Base-by-base conservation (phyloP, 495 filamentous ascomycete genomes). In the Aspergillus coremiiformis region DNA sequence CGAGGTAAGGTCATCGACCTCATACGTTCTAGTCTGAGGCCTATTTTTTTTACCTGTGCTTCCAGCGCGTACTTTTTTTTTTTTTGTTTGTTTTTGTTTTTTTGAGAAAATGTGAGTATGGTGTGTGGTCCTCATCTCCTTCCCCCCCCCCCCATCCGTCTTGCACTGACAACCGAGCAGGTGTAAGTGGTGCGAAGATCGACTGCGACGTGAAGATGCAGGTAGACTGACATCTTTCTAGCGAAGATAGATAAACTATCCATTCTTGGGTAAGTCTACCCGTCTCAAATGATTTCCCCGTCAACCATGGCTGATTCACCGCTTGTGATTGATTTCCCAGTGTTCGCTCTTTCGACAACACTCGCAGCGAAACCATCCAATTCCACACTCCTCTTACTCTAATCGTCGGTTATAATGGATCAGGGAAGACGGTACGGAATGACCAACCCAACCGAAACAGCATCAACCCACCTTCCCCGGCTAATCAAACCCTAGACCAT, bases 321-420 rank as follows among this genome's bases (percentile, higher is more conserved):
- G 35, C 23, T 17, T 14, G 23, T 37, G 1, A n/a, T n/a, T 14
- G 35, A 12, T 57, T 46, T 14, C n/a, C n/a, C 54, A 89, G 93
- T 62, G 78, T 98, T 58, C 90, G 93, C 53, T 96, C 92, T 48
- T 98, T 98, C 68, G 87, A 88, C 69, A 86, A 87, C 60, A 76
- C 72, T 21, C 72, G 77, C 46, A 82, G 75, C 49, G 84, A 96
- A 71, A 85, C 79, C n/a, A 96, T 98, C 22, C 78, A 86, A 49
- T 96, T 98, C 66, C 77, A 90, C 47, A 84, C 87, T 6, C 93
- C 93, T 14, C 75, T 98, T 27, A 98, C 93, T 7, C 77, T 98
- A 46, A 97, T 98, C 55, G 93, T 98, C 47, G 93, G 93, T 39
- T 87, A 87, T 61, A 98, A 98, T 76, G 93, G 93, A 50, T 96